Evolutionary conservation across 1,284 basidiomycete genomes (phyloP), one percentile per base, ranked within the genome.

Genomic region (Vanrija sp.): DNA sequence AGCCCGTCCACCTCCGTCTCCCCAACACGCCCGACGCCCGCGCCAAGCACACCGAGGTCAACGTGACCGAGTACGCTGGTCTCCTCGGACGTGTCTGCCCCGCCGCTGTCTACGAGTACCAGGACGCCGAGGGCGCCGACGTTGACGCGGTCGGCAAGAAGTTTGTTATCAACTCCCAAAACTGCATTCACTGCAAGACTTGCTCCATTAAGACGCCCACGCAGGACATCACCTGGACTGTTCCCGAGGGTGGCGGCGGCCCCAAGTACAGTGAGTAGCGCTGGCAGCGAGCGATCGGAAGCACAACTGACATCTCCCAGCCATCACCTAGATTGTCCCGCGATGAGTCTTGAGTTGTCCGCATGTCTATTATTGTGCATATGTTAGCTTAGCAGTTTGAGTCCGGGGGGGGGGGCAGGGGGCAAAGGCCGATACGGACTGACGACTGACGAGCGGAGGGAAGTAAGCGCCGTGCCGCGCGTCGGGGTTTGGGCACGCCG

Each of bases 21-120:
- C 82, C 80, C 6, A 55, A 72, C 59, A 78, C 80, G 52, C 66
- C 75, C 3, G 83, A 83, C 40, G 75, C 80, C 19, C 78, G 78
- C 51, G 77, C 75, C 43, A 78, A 83, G 29, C 96, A 98, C 75
- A 88, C 92, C 5, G 77, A 83, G 64, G 78, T 78, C 52, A 98
- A 98, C 73, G 84, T 89, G 0, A 80, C 80, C 18, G 84, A 90
- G 64, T 98, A 86, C 71, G 95, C 87, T 2, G 92, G 93, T 16
- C 78, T 97, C 26, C 81, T 98, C 23, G 89, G 88, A 2, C 82
- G 87, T 8, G 94, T 88, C 16, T 98, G 96, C 77, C 96, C 95
- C 0, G 96, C 96, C 0, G 91, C 86, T 4, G 96, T 98, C 28
- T 98, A 98, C 77, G 95, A 98, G 79, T 98, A 98, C 72, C 87